Conservation (phyloP, 129 eudicot genomes). For the Tanacetum coccineum region DNA sequence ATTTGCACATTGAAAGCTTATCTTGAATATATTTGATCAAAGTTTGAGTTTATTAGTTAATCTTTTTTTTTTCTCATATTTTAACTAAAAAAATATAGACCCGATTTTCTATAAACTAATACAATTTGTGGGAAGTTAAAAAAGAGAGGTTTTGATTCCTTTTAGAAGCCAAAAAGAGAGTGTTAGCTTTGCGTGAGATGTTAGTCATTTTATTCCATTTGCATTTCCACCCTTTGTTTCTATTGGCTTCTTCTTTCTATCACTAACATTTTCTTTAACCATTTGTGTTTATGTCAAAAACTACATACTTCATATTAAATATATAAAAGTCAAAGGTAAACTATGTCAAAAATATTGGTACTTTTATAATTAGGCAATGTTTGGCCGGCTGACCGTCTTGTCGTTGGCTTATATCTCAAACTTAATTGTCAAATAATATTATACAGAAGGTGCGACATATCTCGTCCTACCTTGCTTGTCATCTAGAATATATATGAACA, state of each 20-base stretch:
- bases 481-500: no score
- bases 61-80: no score
- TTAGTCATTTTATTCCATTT: constrained; percentile 24
- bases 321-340: no score
- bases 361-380: not conserved
- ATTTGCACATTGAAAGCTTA: no score
- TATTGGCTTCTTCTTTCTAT: constrained; percentile 3
- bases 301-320: no score
- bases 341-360: not conserved
- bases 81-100: no score
- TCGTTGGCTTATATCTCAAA: not conserved
- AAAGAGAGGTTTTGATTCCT: constrained; percentile 17
- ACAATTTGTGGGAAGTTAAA: not conserved
- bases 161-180: constrained; percentile 23
- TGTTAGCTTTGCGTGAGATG: constrained; percentile 32
- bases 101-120: not conserved
- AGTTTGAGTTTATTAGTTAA: no score
- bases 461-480: no score
- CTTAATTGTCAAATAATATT: no score
- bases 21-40: no score
- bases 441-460: no score
- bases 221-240: not conserved
- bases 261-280: not conserved
- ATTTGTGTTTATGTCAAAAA: no score
- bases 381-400: constrained; percentile 13